Evolutionary conservation across 345 rosid genomes (phyloP).

Genomic region (Triadica sebifera): DNA sequence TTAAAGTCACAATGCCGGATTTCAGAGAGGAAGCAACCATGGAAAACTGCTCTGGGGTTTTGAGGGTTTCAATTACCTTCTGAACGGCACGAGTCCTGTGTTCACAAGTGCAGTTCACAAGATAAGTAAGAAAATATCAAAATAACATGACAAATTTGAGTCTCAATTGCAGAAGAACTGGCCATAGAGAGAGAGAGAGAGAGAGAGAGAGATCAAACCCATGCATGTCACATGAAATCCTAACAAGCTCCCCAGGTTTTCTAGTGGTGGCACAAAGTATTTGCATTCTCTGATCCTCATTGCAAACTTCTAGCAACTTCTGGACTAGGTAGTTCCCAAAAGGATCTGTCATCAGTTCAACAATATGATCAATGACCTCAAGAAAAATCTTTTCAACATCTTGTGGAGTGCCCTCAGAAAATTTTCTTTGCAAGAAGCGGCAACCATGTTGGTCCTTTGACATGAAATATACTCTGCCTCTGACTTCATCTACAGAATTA

Average conservation of each 20-base stretch:
- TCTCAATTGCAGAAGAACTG: conserved; percentile 6
- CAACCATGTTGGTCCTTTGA: conserved; percentile 81
- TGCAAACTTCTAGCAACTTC: conserved; percentile 71
- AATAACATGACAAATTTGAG: background rate
- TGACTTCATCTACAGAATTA: conserved; percentile 49
- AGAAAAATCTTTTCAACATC: conserved; percentile 61
- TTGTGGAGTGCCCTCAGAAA: conserved; percentile 52
- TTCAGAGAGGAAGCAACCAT: conserved; percentile 57
- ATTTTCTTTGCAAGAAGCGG: conserved; percentile 62
- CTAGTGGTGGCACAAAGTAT: conserved; percentile 55
- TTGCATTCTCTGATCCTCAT: conserved; percentile 56
- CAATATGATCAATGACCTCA: conserved; percentile 61
- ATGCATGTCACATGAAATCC: conserved; percentile 76
- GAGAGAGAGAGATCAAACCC: conserved; percentile 45
- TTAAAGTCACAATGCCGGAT: conserved; percentile 61
- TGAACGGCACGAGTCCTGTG: conserved; percentile 84
- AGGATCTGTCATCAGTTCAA: conserved; percentile 73
- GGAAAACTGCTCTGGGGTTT: conserved; percentile 52
- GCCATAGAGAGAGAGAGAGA: background rate
- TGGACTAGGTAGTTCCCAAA: conserved; percentile 80
- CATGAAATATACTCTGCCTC: conserved; percentile 55
- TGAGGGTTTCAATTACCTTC: conserved; percentile 69
- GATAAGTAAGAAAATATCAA: conserved; percentile 7
- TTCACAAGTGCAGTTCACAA: conserved; percentile 6
- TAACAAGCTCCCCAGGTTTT: conserved; percentile 57